Base-by-base conservation (phyloP, 179 eudicot genomes). In the Beta lomatogona region DNA sequence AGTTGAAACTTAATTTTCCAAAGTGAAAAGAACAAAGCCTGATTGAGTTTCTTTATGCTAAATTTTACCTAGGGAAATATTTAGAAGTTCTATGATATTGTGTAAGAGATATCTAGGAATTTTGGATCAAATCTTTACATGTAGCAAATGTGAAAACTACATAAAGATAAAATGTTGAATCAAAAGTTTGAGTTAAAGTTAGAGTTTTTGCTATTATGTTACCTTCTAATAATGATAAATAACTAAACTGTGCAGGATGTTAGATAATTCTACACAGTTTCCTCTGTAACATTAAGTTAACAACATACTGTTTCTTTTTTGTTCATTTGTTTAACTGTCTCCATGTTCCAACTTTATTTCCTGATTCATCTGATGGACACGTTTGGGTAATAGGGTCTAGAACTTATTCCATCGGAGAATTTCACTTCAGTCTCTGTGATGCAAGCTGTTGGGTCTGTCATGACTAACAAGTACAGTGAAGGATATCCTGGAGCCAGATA, bases 401-500 rank as follows among this genome's bases (percentile, higher is more conserved):
- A 97, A 80, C 98, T 97, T 73, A 97, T 97, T 72, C 99, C 99
- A 19, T 97, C 98, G 4, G 99, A 97, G 86, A 97, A 97, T 80
- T 97, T 97, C 85, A 97, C 99, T 67, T 97, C 99, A 15, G 74
- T 91, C 78, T 97, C 99, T 12, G 99, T 97, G 86, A 94, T 97
- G 99, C 98, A 97, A 94, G 99, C 99, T 55, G 99, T 97, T 88
- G 99, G 99, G 36, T 97, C 98, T 69, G 92, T 97, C 76, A 97
- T 97, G 99, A 97, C 99, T 75, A 97, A 97, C 89, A 97, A 97
- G 83, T 97, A 97, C 82, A 97, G 99, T 88, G 99, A 97, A 90
- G 99, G 99, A 22, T 97, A 97, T 79, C 99, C 99, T 53, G 99
- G 99, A 86, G 99, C 99, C 80, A 89, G 99, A 90, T 97, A 97